Base-by-base conservation (phyloP, 2,329 filamentous ascomycete species). In the Calonectria fujianensis region DNA sequence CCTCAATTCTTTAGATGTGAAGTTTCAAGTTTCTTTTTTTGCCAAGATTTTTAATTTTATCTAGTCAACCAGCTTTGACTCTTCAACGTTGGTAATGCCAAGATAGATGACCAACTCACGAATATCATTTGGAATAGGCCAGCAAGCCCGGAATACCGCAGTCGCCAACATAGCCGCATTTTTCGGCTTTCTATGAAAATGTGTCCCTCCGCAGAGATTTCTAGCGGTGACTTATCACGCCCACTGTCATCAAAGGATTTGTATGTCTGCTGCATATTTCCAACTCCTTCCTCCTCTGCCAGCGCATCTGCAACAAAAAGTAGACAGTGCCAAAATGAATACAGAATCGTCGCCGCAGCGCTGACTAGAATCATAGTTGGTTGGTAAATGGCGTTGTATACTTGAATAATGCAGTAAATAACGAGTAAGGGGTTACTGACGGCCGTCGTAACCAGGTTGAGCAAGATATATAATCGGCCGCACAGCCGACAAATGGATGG, bases 11-110 rank as follows among this genome's bases (percentile, higher is more conserved):
- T 24, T 7, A 45, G 2, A n/a, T 9, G 8, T n/a, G 16, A 8
- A 6, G 24, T 24, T 48, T 13, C 24, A 24, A 24, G 24, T 24
- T 48, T 48, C 5, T 8, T 24, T 24, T 13, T n/a, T 13, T 48
- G 24, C 9, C 3, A 57, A 57, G 1, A n/a, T 32, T n/a, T 8
- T 57, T 7, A 11, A 57, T 9, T 39, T n/a, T 61, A 61, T 37
- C 57, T 61, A 10, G 57, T 61, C n/a, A 61, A 18, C 57, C 57
- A 61, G 24, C 57, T 61, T 61, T 61, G 57, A 27, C 57, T 61
- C 13, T 27, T 39, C 13, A 61, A 27, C 27, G 57, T 61, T 61
- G 57, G 35, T 9, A 61, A 61, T 24, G 57, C 57, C n/a, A 61
- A 29, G 7, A 61, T 61, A 13, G 57, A 61, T 16, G 57, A 61